Percentiles rank a stretch among this genome's conserved stretches.
Conservation (phyloP, 176 grass and related monocot genomes). For the Eremochloa ophiuroides region DNA sequence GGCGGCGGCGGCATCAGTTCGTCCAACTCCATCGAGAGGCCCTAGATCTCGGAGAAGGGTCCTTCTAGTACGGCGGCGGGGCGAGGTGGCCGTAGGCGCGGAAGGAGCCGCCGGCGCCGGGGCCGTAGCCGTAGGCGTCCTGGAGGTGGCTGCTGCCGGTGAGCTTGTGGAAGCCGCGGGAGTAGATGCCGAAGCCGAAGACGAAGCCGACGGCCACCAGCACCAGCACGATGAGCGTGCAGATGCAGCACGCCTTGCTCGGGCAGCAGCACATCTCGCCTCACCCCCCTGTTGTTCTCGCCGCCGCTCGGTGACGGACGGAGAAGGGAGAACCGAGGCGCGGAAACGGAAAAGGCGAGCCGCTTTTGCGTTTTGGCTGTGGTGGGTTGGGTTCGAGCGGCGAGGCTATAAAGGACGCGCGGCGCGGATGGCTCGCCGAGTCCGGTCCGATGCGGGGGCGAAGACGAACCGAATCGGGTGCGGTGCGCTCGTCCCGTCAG, state of each 20-base stretch:
- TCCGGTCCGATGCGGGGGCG: background rate
- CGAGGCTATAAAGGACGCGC: background rate
- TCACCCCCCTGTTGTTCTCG: background rate
- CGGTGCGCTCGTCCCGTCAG: background rate
- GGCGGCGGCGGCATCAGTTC: background rate
- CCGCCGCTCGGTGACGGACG: background rate
- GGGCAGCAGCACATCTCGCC: conserved; percentile 74
- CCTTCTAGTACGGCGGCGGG: conserved; percentile 19
- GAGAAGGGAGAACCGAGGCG: no score
- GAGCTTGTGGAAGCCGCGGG: conserved; percentile 77
- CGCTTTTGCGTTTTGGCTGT: background rate
- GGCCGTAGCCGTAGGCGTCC: background rate
- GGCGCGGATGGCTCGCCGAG: background rate
- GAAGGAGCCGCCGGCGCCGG: background rate
- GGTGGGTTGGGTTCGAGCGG: background rate
- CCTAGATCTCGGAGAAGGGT: background rate
- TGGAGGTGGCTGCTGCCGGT: conserved; percentile 47
- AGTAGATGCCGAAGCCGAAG: conserved; percentile 84
- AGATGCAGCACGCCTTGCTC: conserved; percentile 84
- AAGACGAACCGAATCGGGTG: background rate
- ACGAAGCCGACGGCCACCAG: conserved; percentile 59
- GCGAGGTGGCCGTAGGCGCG: conserved; percentile 32
- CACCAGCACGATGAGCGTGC: conserved; percentile 61
- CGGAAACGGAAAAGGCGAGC: conserved; percentile 10
- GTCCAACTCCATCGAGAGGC: background rate